phyloP scores from a whole-genome alignment of 139 green algal genomes.

The Tetraselmis chui region DNA sequence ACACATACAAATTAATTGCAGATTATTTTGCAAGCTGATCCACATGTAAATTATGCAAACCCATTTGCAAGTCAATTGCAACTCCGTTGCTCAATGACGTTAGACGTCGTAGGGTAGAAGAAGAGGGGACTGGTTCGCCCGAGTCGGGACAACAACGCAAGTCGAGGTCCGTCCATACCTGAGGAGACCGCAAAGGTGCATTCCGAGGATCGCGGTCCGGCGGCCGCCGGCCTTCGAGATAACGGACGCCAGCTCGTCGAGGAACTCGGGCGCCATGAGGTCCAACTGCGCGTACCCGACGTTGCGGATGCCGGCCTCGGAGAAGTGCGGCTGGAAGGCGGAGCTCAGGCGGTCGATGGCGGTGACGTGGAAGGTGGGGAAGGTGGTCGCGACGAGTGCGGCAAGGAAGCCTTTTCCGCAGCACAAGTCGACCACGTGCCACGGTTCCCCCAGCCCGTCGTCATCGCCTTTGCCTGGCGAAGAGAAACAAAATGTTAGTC shows the following conservation, averaged over 20 bases:
- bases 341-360: background rate
- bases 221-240: background rate
- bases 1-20: too few species aligned
- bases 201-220: background rate
- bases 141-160: too few species aligned
- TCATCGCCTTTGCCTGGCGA: too few species aligned
- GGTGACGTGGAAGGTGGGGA: background rate
- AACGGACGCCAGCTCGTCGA: background rate
- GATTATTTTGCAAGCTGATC: too few species aligned
- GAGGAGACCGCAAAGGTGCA: background rate
- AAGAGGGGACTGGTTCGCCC: too few species aligned
- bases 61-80: too few species aligned
- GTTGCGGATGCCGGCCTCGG: background rate
- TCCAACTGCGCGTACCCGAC: background rate
- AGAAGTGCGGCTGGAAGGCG: background rate
- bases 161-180: too few species aligned
- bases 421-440: background rate
- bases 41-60: too few species aligned
- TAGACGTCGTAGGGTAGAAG: too few species aligned
- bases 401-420: background rate
- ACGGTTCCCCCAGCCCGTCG: background rate
- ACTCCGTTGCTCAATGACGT: too few species aligned
- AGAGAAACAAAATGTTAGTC: too few species aligned
- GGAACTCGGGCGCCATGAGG: background rate
- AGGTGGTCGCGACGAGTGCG: background rate